Evolutionary conservation across 2,329 filamentous ascomycete genomes (phyloP).

Genomic region (Rhynchosporium agropyri): DNA sequence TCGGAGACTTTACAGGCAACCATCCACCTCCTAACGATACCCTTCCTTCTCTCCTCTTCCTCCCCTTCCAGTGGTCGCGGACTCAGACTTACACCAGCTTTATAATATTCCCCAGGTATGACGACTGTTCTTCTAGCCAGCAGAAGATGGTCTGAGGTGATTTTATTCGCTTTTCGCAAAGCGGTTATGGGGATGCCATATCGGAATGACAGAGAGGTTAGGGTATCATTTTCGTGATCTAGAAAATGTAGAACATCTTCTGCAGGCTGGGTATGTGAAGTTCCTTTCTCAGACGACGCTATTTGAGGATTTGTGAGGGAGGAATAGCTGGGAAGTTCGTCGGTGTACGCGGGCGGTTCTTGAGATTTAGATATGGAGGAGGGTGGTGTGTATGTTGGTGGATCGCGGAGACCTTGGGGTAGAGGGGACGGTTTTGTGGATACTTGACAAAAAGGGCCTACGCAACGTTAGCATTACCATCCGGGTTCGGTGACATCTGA

Average conservation of each 20-base stretch:
- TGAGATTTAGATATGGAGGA: constrained; percentile 43
- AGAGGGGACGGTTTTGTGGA: constrained; percentile 61
- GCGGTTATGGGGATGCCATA: constrained; percentile 68
- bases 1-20: constrained; percentile 75
- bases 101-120: constrained; percentile 72
- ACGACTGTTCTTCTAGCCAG: constrained; percentile 68
- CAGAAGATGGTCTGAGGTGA: constrained; percentile 72
- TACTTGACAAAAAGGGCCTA: constrained; percentile 75
- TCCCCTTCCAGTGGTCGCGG: constrained; percentile 73
- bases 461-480: constrained; percentile 7
- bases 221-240: constrained; percentile 66
- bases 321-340: constrained; percentile 36
- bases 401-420: constrained; percentile 66
- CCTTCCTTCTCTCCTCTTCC: constrained; percentile 72
- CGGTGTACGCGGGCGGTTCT: constrained; percentile 42
- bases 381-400: constrained; percentile 61
- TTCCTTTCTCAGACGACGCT: constrained; percentile 31
- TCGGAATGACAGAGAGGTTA: constrained; percentile 68
- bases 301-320: constrained; percentile 25
- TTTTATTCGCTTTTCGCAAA: constrained; percentile 67
- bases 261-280: constrained; percentile 40
- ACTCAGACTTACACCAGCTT: constrained; percentile 66
- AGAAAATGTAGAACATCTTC: constrained; percentile 76
- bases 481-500: neutral
- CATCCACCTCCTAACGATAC: constrained; percentile 76